Evolutionary conservation across 768 basidiomycete species (phyloP).

Genomic region (Boletus bicolor): DNA sequence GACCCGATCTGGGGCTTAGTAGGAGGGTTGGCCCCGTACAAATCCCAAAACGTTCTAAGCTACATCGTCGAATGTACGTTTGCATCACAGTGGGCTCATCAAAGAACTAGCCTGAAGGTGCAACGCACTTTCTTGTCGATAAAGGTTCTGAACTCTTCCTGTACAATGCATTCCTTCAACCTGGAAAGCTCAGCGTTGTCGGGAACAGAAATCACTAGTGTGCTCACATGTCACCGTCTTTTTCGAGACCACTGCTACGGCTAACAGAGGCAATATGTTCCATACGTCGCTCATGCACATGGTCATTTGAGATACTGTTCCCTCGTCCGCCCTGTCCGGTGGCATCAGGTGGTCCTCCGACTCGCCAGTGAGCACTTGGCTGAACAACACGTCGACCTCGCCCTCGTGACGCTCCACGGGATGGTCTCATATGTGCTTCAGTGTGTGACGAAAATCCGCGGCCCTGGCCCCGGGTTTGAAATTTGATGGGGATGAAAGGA

Average conservation of each 20-base stretch:
- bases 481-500: no score
- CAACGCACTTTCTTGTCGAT: slow-evolving; percentile 59
- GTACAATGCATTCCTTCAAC: slow-evolving; percentile 53
- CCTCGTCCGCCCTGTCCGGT: slow-evolving; percentile 1
- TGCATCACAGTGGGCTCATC: background rate
- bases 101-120: background rate
- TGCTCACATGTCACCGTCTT: slow-evolving; percentile 72
- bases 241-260: slow-evolving; percentile 71
- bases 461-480: background rate
- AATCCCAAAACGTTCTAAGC: slow-evolving; percentile 48
- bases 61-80: slow-evolving; percentile 22
- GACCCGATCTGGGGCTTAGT: slow-evolving; percentile 8
- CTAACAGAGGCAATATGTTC: slow-evolving; percentile 70
- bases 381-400: slow-evolving; percentile 11
- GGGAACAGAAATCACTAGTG: slow-evolving; percentile 5
- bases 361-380: background rate
- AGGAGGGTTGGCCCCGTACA: slow-evolving; percentile 29
- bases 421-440: slow-evolving; percentile 13
- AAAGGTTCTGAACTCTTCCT: slow-evolving; percentile 66
- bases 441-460: background rate
- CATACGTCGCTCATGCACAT: slow-evolving; percentile 39
- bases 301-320: slow-evolving; percentile 2
- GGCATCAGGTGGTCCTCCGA: background rate
- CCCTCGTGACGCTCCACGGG: slow-evolving; percentile 4
- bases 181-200: slow-evolving; percentile 43